Base-by-base conservation (phyloP, 2,329 filamentous ascomycete species). In the Alternaria triticina region DNA sequence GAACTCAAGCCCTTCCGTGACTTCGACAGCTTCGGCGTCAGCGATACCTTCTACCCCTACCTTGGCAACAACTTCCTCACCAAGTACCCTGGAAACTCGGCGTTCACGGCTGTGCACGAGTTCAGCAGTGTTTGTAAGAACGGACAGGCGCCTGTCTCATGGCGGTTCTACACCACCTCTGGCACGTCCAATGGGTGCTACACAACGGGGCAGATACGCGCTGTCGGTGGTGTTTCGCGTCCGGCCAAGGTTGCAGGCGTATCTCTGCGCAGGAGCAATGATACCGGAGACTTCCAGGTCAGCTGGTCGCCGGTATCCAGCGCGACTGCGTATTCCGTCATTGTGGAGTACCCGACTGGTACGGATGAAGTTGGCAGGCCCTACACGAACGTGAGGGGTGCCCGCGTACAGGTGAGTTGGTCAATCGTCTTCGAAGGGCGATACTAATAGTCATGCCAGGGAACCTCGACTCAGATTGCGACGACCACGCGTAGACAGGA, bases 51-150 rank as follows among this genome's bases (percentile, higher is more conserved):
- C 23, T 64, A 64, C 28, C 61, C 57, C 7, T 56, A 57, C 27
- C 44, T 49, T 10, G 61, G 58, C 15, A 64, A 56, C 36, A 64
- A 64, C 27, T 61, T 61, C 52, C 27, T 64, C 27, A 64, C 58
- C 1, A 17, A 44, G 11, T 61, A 47, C 28, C 57, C 61, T 6
- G 61, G 54, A 2, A 64, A 49, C 22, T 64, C 57, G 3, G 58
- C 61, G 5, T 64, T 64, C 43, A 61, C 61, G 3, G 61, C 58
- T 20, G 58, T 64, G 36, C 61, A 61, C 22, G 61, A 64, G n/a
- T 64, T 64, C 25, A 43, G 44, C 15, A 61, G 43, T n/a, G 58
- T 64, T 12, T 64, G 61, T 10, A 61, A 61, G 22, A 40, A 40
- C 36, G 61, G 58, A 0, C 57, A 61, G 17, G 57, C 61, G n/a